These are phyloP conservation scores for Fagopyrum tataricum DNA, from an alignment of 148 eudicot genomes.

Conservation along the genomic window DNA sequence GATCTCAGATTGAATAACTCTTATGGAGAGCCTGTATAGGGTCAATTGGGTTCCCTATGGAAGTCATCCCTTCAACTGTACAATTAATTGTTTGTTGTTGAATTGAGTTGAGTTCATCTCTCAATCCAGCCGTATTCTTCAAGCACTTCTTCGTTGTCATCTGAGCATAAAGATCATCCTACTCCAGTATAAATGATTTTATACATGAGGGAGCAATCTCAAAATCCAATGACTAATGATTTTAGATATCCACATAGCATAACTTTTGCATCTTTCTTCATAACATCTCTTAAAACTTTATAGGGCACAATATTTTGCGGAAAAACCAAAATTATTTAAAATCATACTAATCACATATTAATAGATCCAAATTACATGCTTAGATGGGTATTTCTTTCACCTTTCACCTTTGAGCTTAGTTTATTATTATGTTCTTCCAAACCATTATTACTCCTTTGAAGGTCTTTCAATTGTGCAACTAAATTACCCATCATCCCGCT, in stretches of 20 bases:
- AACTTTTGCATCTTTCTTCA: constrained; percentile 98
- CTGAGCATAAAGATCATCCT: constrained; percentile 95
- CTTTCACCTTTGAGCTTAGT: constrained; percentile 48
- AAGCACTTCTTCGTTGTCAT: constrained; percentile 63
- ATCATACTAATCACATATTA: constrained; percentile 4
- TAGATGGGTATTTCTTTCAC: constrained; percentile 27
- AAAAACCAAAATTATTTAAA: constrained; percentile 11
- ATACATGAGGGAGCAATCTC: background rate
- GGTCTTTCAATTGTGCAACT: constrained; percentile 73
- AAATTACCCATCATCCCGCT: constrained; percentile 74
- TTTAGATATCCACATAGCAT: constrained; percentile 10
- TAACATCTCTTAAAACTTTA: constrained; percentile 86
- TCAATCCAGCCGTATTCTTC: constrained; percentile 78
- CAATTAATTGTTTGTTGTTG: constrained; percentile 73
- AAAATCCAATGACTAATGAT: background rate
- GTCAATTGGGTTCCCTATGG: constrained; percentile 57
- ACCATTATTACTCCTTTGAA: constrained; percentile 57
- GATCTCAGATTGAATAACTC: constrained; percentile 64
- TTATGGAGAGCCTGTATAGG: constrained; percentile 57
- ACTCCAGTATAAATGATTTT: constrained; percentile 22
- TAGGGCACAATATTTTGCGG: constrained; percentile 75
- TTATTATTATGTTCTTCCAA: constrained; percentile 64
- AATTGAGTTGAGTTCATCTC: constrained; percentile 79
- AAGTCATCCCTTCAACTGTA: constrained; percentile 29
- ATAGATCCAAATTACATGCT: background rate